phyloP scores from a whole-genome alignment of 805 yeast species.

The Pichia membranifaciens region DNA sequence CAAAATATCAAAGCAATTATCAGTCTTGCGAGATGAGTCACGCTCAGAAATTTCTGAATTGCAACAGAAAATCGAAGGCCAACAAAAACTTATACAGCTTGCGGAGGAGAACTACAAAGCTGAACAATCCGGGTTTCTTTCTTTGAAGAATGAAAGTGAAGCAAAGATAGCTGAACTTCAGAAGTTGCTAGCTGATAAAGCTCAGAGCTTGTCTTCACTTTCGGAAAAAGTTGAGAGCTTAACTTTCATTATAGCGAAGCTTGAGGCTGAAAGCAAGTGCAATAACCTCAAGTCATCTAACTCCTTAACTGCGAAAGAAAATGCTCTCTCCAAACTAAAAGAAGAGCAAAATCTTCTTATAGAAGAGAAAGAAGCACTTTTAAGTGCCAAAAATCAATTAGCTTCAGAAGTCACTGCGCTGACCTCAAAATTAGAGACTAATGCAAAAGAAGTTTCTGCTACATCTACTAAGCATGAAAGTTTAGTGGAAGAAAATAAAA shows the following conservation, averaged over 20 bases:
- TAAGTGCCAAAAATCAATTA: neutral
- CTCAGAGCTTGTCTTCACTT: neutral
- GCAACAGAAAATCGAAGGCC: neutral
- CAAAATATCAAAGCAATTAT: neutral
- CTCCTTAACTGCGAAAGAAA: neutral
- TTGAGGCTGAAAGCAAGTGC: neutral
- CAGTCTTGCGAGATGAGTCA: neutral
- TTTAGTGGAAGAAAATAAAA: neutral
- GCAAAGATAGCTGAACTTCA: neutral
- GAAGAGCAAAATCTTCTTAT: neutral
- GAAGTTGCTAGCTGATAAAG: neutral
- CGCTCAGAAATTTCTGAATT: slow-evolving; percentile 1
- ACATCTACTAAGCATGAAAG: neutral
- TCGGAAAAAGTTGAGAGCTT: neutral
- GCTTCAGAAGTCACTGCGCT: neutral
- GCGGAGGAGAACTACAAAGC: neutral
- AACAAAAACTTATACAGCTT: neutral
- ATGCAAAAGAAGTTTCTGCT: neutral
- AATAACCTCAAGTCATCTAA: neutral
- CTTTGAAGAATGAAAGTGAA: neutral
- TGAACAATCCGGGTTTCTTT: neutral
- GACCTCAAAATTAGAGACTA: neutral
- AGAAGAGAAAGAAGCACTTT: neutral
- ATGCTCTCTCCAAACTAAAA: neutral
- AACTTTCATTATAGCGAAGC: neutral